These are phyloP conservation scores for Diaporthe vaccinii DNA, from an alignment of 2,329 filamentous ascomycete species.

Conservation along the genomic window DNA sequence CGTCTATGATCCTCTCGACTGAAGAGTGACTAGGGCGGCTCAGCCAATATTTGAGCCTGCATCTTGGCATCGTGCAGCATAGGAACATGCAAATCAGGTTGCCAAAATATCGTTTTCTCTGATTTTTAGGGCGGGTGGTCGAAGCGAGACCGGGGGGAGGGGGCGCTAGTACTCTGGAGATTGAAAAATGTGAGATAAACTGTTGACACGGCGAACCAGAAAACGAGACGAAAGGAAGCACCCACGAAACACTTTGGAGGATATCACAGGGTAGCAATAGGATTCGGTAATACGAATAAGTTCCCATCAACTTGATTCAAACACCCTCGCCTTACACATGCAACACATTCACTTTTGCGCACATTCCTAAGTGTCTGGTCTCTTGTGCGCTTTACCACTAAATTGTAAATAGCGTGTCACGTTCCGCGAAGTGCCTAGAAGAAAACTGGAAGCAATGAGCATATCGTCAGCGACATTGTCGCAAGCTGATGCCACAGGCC, in stretches of 20 bases:
- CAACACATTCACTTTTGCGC: too few species aligned
- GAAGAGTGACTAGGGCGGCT: not conserved
- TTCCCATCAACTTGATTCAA: not conserved
- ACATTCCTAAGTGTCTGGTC: too few species aligned
- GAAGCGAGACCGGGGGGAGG: too few species aligned
- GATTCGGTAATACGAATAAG: not conserved
- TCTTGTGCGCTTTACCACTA: not conserved
- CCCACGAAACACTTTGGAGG: not conserved
- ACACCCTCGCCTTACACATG: not conserved
- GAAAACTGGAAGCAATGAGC: not conserved
- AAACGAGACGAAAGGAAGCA: not conserved
- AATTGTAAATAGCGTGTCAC: too few species aligned
- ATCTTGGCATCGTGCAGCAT: not conserved
- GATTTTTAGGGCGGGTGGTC: too few species aligned
- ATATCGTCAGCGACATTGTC: not conserved
- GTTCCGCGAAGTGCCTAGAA: too few species aligned
- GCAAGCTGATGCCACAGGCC: constrained; percentile 1
- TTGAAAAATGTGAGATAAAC: not conserved
- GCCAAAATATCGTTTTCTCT: not conserved
- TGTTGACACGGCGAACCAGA: not conserved
- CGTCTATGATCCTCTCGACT: constrained; percentile 8
- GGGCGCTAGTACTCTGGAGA: not conserved
- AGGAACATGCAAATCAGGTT: not conserved
- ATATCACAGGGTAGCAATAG: not conserved
- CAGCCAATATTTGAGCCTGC: not conserved